Conservation (phyloP, 2,329 filamentous ascomycete genomes). For the Verticillium alfalfae region DNA sequence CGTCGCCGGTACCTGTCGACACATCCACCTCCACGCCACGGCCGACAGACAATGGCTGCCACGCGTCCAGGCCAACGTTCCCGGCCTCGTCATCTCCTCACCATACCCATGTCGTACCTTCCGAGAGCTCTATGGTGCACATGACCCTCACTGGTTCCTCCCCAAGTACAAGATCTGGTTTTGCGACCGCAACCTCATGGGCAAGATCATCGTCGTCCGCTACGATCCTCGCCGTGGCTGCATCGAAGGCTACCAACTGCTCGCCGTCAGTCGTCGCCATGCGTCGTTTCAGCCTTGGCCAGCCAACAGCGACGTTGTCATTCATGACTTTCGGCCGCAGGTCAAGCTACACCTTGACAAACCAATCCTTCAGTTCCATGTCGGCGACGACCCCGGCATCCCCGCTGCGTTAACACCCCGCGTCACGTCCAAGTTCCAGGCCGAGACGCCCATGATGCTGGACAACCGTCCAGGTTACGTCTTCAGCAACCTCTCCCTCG, state of each 20-base stretch:
- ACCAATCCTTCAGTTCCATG: conserved; percentile 57
- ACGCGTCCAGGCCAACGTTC: conserved; percentile 64
- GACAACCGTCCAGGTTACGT: conserved; percentile 42
- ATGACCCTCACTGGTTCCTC: conserved; percentile 82
- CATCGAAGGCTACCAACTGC: conserved; percentile 75
- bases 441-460: conserved; percentile 48
- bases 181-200: conserved; percentile 65
- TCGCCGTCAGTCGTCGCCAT: conserved; percentile 56
- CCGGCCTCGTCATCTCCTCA: conserved; percentile 43
- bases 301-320: conserved; percentile 57
- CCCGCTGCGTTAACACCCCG: not conserved
- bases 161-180: conserved; percentile 81
- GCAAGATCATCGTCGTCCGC: conserved; percentile 69
- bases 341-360: conserved; percentile 70
- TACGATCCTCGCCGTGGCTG: conserved; percentile 68
- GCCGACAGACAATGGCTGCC: conserved; percentile 69
- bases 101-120: conserved; percentile 59
- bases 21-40: conserved; percentile 51
- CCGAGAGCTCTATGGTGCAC: conserved; percentile 65
- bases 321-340: conserved; percentile 66
- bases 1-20: conserved; percentile 55
- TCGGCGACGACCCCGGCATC: conserved; percentile 1
- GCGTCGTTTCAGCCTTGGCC: conserved; percentile 56
- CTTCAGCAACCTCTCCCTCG: conserved; percentile 64
- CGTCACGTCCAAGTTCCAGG: conserved; percentile 29